Conservation (phyloP, 805 yeast species). For the Zygoascus tannicola region DNA sequence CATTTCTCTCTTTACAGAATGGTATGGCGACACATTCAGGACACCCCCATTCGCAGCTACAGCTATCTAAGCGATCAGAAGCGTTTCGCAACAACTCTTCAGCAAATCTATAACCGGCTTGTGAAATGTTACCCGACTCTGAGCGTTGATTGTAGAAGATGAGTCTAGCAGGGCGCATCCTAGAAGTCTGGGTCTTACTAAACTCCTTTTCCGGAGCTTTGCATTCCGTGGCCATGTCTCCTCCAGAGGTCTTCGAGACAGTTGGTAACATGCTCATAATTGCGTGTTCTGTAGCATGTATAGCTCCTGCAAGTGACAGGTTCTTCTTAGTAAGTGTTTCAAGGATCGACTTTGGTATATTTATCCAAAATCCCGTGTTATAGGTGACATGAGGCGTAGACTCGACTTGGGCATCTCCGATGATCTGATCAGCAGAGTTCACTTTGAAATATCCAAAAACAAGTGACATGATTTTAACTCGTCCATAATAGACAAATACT, state of each 20-base stretch:
- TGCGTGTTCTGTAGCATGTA: conserved; percentile 96
- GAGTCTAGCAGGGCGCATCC: conserved; percentile 81
- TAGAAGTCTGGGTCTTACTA: conserved; percentile 56
- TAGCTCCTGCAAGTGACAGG: conserved; percentile 74
- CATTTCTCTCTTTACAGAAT: conserved; percentile 68
- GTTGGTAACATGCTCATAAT: conserved; percentile 70
- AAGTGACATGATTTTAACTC: conserved; percentile 55
- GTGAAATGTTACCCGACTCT: conserved; percentile 78
- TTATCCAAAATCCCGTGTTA: conserved; percentile 88
- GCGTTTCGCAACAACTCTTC: conserved; percentile 54
- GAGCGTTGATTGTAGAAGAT: conserved; percentile 80
- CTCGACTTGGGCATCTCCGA: conserved; percentile 88
- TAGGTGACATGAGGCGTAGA: conserved; percentile 67
- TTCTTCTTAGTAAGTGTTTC: conserved; percentile 47
- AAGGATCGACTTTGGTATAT: conserved; percentile 60
- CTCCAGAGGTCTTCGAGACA: conserved; percentile 53
- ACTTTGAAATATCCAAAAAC: conserved; percentile 93
- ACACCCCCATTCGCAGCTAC: conserved; percentile 58
- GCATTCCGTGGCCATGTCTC: conserved; percentile 83
- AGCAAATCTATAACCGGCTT: conserved; percentile 70
- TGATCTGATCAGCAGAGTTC: conserved; percentile 63
- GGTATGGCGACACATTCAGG: conserved; percentile 82
- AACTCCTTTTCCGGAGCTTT: conserved; percentile 97
- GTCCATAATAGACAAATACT: conserved; percentile 49
- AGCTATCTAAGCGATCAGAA: conserved; percentile 46